Conservation (phyloP, 441 rosid species). For the Codiaeum variegatum region DNA sequence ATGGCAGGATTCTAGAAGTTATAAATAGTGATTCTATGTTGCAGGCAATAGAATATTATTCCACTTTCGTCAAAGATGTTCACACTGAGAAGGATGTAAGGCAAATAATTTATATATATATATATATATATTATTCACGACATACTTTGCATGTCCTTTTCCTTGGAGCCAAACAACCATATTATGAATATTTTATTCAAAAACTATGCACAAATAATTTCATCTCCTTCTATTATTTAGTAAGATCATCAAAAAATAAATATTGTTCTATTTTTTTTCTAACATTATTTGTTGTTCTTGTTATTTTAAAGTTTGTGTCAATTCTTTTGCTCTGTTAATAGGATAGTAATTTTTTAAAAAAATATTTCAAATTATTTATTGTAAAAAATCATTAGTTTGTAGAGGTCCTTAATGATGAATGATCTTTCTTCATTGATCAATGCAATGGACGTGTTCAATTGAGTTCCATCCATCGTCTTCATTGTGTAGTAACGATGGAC, state of each 20-base stretch:
- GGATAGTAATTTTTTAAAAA: neutral
- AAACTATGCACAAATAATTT: neutral
- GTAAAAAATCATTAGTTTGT: neutral
- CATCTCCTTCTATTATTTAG: neutral
- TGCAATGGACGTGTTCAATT: neutral
- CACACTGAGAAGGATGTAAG: slow-evolving; percentile 92
- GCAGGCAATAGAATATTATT: slow-evolving; percentile 70
- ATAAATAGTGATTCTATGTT: slow-evolving; percentile 65
- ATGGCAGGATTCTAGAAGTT: slow-evolving; percentile 70
- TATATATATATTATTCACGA: too few species aligned
- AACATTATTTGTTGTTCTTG: neutral
- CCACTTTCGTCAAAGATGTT: slow-evolving; percentile 73
- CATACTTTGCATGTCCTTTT: neutral
- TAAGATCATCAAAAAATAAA: neutral
- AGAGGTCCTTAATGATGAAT: neutral
- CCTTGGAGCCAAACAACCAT: neutral
- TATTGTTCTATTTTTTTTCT: neutral
- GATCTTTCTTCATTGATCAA: neutral
- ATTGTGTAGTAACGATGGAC: neutral
- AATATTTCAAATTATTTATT: neutral
- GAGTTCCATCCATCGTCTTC: neutral
- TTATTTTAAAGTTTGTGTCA: neutral
- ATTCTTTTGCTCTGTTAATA: neutral
- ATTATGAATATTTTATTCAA: neutral
- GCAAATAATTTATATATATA: too few species aligned